A percentile compares a stretch with the other conserved stretches of the same genome.
These are phyloP conservation scores for Aspergillus clavatus DNA, from an alignment of 2,329 filamentous ascomycete species.

Conservation along the genomic window DNA sequence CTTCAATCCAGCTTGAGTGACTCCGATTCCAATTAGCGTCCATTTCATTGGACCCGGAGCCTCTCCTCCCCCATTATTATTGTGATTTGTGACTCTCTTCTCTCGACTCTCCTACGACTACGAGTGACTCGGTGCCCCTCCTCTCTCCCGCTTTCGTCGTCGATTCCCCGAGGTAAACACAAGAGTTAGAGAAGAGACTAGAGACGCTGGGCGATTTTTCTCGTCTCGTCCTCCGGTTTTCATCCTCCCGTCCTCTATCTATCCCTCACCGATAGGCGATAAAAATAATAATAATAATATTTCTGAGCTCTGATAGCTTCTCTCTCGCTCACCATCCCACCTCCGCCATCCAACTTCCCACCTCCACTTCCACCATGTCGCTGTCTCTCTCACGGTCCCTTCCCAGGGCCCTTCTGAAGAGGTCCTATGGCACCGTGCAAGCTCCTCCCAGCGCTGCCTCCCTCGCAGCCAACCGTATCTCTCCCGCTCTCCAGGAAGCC, in stretches of 20 bases:
- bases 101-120: not conserved
- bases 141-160: too few relatives aligned
- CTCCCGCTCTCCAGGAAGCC: slow-evolving; percentile 33
- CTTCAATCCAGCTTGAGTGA: too few relatives aligned
- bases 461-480: slow-evolving; percentile 26
- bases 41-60: not conserved
- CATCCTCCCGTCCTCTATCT: too few relatives aligned
- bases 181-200: too few relatives aligned
- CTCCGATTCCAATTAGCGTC: not conserved
- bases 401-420: slow-evolving; percentile 23
- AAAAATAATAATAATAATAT: too few relatives aligned
- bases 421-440: slow-evolving; percentile 40
- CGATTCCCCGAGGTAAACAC: too few relatives aligned
- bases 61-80: not conserved
- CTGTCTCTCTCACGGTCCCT: slow-evolving; percentile 26
- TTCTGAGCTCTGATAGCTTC: too few relatives aligned
- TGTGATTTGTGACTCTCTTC: not conserved
- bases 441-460: slow-evolving; percentile 28
- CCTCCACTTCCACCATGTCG: slow-evolving; percentile 20
- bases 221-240: too few relatives aligned
- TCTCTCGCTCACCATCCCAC: not conserved
- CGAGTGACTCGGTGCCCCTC: too few relatives aligned
- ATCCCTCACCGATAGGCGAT: too few relatives aligned
- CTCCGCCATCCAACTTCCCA: not conserved
- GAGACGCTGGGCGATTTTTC: too few relatives aligned